Conservation (phyloP, 805 yeast genomes). For the Hanseniaspora pseudoguilliermondii region DNA sequence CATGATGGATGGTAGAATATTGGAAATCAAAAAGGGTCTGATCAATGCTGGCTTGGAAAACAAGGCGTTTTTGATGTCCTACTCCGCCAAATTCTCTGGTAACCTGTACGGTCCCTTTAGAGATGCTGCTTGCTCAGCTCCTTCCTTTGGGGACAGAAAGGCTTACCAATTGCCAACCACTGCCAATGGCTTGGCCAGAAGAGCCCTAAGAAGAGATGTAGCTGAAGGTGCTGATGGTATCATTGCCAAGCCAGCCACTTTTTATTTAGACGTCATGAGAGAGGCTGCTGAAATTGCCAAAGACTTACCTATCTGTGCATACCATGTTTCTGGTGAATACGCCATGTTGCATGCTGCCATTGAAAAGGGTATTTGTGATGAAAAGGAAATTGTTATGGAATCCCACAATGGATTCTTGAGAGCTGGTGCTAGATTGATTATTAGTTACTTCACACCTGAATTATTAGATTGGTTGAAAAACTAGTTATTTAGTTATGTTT, state of each 20-base stretch:
- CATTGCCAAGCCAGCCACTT: slow-evolving; percentile 91
- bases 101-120: slow-evolving; percentile 91
- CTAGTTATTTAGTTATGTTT: background rate
- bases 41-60: slow-evolving; percentile 75
- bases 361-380: slow-evolving; percentile 81
- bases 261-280: slow-evolving; percentile 78
- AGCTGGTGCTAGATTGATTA: slow-evolving; percentile 89
- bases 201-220: slow-evolving; percentile 78
- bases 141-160: slow-evolving; percentile 81
- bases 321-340: slow-evolving; percentile 93
- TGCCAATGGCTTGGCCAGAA: slow-evolving; percentile 83
- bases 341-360: slow-evolving; percentile 99
- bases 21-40: slow-evolving; percentile 75
- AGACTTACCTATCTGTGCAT: slow-evolving; percentile 84
- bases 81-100: slow-evolving; percentile 89
- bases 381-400: slow-evolving; percentile 68
- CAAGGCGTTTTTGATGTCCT: slow-evolving; percentile 78
- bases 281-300: slow-evolving; percentile 74
- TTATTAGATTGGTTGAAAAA: slow-evolving; percentile 72
- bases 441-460: slow-evolving; percentile 90
- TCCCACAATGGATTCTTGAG: slow-evolving; percentile 81
- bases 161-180: slow-evolving; percentile 88
- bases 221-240: slow-evolving; percentile 91
- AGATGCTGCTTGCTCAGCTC: slow-evolving; percentile 90
- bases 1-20: slow-evolving; percentile 91